Percentiles rank a stretch among this genome's conserved stretches.
These are phyloP conservation scores for Phascolomyces articulosus DNA, from an alignment of 371 early-diverging fungal species.

Conservation along the genomic window DNA sequence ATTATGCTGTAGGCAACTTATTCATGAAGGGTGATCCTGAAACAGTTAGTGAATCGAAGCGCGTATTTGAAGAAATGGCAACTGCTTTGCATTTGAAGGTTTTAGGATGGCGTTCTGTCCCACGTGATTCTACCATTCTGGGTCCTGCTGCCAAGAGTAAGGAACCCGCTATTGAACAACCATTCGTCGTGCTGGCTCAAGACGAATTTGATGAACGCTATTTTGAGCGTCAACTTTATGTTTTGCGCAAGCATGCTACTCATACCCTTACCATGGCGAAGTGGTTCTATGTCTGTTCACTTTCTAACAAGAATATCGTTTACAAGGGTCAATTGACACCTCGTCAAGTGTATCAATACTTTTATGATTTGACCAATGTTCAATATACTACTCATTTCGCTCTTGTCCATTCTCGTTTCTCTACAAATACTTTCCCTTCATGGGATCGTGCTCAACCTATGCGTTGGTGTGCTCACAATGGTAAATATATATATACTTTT, in stretches of 20 bases:
- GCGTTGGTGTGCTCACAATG: constrained; percentile 96
- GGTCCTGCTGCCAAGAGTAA: constrained; percentile 87
- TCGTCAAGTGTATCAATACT: constrained; percentile 90
- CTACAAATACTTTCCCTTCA: constrained; percentile 97
- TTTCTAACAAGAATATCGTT: constrained; percentile 88
- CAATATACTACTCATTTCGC: constrained; percentile 89
- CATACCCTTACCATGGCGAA: constrained; percentile 78
- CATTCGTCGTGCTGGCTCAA: constrained; percentile 77
- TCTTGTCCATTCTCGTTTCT: constrained; percentile 94
- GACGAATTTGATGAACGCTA: constrained; percentile 62
- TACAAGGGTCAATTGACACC: constrained; percentile 97
- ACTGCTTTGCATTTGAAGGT: constrained; percentile 71
- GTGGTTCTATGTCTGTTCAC: constrained; percentile 97
- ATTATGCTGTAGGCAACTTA: constrained; percentile 94
- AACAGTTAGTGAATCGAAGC: constrained; percentile 67
- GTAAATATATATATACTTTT: constrained; percentile 52
- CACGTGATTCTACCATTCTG: constrained; percentile 83
- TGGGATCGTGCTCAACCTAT: constrained; percentile 99
- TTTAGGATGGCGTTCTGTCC: constrained; percentile 91
- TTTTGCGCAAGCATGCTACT: constrained; percentile 88
- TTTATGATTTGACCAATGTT: constrained; percentile 84
- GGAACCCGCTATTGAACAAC: constrained; percentile 93
- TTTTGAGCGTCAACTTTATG: constrained; percentile 87
- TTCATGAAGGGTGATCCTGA: constrained; percentile 78
- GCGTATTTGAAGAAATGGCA: constrained; percentile 79